These are phyloP conservation scores for Yamadazyma laniorum DNA, from an alignment of 805 yeast species.

Conservation along the genomic window DNA sequence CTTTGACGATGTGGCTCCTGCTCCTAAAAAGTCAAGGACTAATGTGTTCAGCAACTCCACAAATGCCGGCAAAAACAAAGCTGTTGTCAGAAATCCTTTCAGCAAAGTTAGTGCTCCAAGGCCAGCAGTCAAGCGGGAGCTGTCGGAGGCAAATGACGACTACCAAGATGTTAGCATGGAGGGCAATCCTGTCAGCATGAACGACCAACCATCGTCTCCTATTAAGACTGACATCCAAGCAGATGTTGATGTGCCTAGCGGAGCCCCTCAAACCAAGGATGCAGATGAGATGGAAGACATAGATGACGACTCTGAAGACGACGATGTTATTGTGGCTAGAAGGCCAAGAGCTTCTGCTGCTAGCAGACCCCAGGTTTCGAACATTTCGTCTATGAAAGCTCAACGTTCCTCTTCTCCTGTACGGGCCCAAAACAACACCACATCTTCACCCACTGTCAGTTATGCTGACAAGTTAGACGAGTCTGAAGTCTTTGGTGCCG, in stretches of 20 bases:
- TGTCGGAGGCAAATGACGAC: slow-evolving; percentile 5
- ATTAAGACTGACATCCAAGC: slow-evolving; percentile 18
- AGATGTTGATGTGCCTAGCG: neutral
- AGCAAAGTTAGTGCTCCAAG: neutral
- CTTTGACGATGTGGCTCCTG: slow-evolving; percentile 24
- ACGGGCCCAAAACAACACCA: slow-evolving; percentile 17
- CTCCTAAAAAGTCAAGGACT: slow-evolving; percentile 3
- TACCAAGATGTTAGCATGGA: slow-evolving; percentile 25
- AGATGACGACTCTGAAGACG: slow-evolving; percentile 43
- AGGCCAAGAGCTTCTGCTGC: slow-evolving; percentile 49
- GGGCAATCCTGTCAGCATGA: slow-evolving; percentile 14
- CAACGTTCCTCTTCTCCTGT: slow-evolving; percentile 22
- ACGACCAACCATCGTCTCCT: slow-evolving; percentile 38
- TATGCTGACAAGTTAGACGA: slow-evolving; percentile 36
- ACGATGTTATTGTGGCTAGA: slow-evolving; percentile 53
- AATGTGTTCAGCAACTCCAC: slow-evolving; percentile 3
- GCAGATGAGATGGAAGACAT: slow-evolving; percentile 20
- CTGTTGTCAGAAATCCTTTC: slow-evolving; percentile 4
- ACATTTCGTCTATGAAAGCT: slow-evolving; percentile 39
- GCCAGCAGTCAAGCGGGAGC: neutral
- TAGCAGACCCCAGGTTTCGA: slow-evolving; percentile 28
- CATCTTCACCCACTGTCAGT: slow-evolving; percentile 12
- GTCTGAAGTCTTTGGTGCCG: slow-evolving; percentile 19
- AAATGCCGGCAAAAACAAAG: neutral
- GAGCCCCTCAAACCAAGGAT: too few relatives aligned